A percentile compares a stretch with the other conserved stretches of the same genome.
These are phyloP conservation scores for Leccinum pachyderme DNA, from an alignment of 1,284 basidiomycete species.

Conservation along the genomic window DNA sequence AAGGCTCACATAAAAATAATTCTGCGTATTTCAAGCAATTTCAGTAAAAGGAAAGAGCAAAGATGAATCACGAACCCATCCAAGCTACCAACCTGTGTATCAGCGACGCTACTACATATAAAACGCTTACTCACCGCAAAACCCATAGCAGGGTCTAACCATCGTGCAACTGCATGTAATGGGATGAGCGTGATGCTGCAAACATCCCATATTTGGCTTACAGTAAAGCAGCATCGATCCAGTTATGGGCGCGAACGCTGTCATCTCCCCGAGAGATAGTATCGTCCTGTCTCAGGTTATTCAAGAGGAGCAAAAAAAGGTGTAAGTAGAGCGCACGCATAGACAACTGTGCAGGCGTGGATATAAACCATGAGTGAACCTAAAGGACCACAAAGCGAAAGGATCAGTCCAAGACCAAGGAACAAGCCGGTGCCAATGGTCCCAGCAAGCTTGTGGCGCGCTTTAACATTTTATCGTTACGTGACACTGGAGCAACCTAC, in stretches of 20 bases:
- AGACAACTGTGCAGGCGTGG: conserved; percentile 61
- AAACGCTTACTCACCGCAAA: conserved; percentile 48
- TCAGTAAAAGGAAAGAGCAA: not conserved
- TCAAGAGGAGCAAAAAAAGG: not conserved
- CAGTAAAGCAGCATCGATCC: conserved; percentile 71
- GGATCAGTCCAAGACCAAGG: conserved; percentile 70
- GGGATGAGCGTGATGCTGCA: not conserved
- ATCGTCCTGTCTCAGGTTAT: conserved; percentile 42
- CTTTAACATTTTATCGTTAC: not conserved
- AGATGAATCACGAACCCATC: conserved; percentile 40
- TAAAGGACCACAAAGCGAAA: conserved; percentile 54
- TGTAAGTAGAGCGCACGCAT: conserved; percentile 43
- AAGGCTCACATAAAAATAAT: conserved; percentile 23
- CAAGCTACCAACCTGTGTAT: conserved; percentile 31
- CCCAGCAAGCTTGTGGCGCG: conserved; percentile 55
- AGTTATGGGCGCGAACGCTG: conserved; percentile 67
- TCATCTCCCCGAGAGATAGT: conserved; percentile 72
- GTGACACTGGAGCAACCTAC: conserved; percentile 35
- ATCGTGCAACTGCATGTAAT: conserved; percentile 51
- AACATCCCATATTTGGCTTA: conserved; percentile 16
- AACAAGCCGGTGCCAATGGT: conserved; percentile 80
- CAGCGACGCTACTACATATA: not conserved
- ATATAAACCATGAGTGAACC: conserved; percentile 62
- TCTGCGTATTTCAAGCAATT: conserved; percentile 10
- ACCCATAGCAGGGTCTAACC: conserved; percentile 75